Evolutionary conservation across 2,329 filamentous ascomycete species (phyloP), one percentile per base, ranked within the genome.

Genomic region (Paecilomyces variotii): DNA sequence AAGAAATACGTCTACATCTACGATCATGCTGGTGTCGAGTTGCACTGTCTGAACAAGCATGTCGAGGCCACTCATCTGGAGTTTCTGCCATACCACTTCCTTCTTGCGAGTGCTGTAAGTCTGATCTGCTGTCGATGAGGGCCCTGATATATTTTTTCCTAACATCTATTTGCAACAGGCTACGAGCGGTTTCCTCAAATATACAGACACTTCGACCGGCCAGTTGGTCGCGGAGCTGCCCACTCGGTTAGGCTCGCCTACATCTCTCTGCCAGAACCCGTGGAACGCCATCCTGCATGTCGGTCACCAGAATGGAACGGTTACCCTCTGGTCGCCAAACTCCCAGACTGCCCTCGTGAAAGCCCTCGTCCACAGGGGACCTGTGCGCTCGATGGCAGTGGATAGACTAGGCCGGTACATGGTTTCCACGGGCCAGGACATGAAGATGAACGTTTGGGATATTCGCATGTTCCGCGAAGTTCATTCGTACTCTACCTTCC

Each of bases 1-100:
- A 97, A 96, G 80, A 94, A 93, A 76, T 88, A 94, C 66, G 90
- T 94, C 63, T 99, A 96, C 78, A 97, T 99, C 64, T 99, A 99
- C 78, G 94, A 97, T 69, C 82, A 86, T 59, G 84, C 90, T 58
- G 94, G 94, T 56, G 89, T 97, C 24, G 94, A 99, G 77, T 78
- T 99, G 57, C 94, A 99, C 73, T 92, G 90, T 71, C 77, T 99
- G 69, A 87, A 87, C 74, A 94, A 94, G 73, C 93, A 96, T 72
- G 84, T 90, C 61, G 94, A 99, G 73, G 90, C 95, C 12, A 88
- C 89, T 11, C 88, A 95, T 73, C 91, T 99, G 82, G 91, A 97
- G 74, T 99, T 97, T 71, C 79, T 97, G 12, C 93, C 93, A 0
- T 97, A 97, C 71, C 94, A 99, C 73, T 99, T 96, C 73, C 84